These are phyloP conservation scores for Tetrapisispora pingtungensis DNA, from an alignment of 805 yeast species.

Conservation along the genomic window DNA sequence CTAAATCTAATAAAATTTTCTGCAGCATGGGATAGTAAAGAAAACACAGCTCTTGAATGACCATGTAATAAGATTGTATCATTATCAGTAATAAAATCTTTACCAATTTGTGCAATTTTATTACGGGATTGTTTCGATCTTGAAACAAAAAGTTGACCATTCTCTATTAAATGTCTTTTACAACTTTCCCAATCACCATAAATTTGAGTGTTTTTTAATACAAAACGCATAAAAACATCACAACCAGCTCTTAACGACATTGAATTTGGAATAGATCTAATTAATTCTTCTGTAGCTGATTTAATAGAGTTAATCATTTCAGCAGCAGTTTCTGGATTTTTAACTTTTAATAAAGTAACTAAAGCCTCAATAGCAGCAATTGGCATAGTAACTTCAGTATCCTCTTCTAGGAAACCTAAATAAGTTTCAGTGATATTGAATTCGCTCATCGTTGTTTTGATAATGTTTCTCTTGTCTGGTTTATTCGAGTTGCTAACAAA, in stretches of 20 bases:
- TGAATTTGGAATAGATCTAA: conserved; percentile 75
- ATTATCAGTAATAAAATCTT: conserved; percentile 85
- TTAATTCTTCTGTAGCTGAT: conserved; percentile 64
- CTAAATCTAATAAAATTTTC: conserved; percentile 71
- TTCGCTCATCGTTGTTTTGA: not conserved
- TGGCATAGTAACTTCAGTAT: conserved; percentile 98
- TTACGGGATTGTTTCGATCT: conserved; percentile 86
- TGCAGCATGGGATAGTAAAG: conserved; percentile 67
- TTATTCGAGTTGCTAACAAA: too few species aligned
- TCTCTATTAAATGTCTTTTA: conserved; percentile 76
- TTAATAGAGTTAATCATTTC: conserved; percentile 78
- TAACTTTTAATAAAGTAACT: conserved; percentile 68
- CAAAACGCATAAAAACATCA: conserved; percentile 90
- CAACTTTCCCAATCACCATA: conserved; percentile 92
- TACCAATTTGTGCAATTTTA: conserved; percentile 78
- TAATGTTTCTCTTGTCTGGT: too few species aligned
- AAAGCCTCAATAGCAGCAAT: conserved; percentile 95
- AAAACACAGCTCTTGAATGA: conserved; percentile 78
- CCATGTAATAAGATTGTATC: conserved; percentile 87
- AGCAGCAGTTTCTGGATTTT: conserved; percentile 88
- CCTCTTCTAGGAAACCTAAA: conserved; percentile 70
- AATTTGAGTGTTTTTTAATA: conserved; percentile 75
- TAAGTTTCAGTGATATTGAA: conserved; percentile 82
- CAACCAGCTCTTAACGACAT: conserved; percentile 95
- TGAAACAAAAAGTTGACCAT: conserved; percentile 83